Evolutionary conservation across 2,329 filamentous ascomycete species (phyloP).

Genomic region (Beauveria australis): DNA sequence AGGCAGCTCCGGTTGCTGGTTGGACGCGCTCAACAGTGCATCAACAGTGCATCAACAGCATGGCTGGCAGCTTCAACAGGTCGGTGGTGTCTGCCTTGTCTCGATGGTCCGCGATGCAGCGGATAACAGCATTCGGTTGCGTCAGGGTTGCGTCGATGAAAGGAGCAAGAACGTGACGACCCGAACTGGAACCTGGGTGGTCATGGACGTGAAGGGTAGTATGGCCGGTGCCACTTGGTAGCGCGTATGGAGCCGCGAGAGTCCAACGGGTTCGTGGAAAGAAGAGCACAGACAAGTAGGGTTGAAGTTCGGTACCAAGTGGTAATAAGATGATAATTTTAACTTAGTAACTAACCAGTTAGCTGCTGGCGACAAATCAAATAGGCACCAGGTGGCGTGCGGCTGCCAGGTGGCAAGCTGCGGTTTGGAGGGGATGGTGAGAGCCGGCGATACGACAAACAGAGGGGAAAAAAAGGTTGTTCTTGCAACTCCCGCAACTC

Average conservation of each 20-base stretch:
- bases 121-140: background rate
- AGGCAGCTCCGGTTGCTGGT: constrained; percentile 3
- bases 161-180: background rate
- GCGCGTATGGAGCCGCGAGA: background rate
- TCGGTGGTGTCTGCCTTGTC: background rate
- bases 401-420: constrained; percentile 5
- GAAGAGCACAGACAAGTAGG: background rate
- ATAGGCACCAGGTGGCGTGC: background rate
- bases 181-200: background rate
- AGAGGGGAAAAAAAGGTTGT: background rate
- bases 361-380: background rate
- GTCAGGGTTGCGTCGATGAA: constrained; percentile 7
- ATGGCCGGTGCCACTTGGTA: background rate
- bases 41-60: constrained; percentile 9
- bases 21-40: constrained; percentile 5
- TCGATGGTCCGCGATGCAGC: background rate
- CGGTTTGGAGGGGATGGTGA: background rate
- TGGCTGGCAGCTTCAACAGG: background rate
- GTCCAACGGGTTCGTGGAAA: background rate
- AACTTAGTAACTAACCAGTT: background rate
- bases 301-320: background rate
- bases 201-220: background rate
- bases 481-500: background rate
- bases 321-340: background rate
- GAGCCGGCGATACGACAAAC: background rate